Base-by-base conservation (phyloP, 176 grass and related monocot genomes). In the Miscanthus lutarioriparius region DNA sequence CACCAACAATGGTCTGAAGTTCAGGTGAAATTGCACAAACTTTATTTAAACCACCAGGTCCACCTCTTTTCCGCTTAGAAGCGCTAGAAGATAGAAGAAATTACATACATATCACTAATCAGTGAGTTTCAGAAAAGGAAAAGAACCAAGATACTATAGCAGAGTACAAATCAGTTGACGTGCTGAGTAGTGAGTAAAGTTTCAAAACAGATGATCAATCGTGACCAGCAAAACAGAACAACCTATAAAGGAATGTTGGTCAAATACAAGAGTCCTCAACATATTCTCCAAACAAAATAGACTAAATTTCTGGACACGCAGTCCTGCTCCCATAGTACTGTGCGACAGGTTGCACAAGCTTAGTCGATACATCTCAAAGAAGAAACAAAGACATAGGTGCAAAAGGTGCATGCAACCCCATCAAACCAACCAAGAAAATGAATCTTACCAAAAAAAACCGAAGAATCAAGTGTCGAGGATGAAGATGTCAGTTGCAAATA, bases 1-100 rank as follows among this genome's bases (percentile, higher is more conserved):
- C 93, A 10, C 96, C 96, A 75, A 99, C 93, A 92, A 99, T 90
- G 58, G 82, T 89, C 80, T 99, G 96, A 40, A 99, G 93, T 87
- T 99, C 89, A 75, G 96, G 96, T 80, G 96, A 99, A 92, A 99
- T 84, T 67, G 93, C 96, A 68, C 96, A 99, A 36, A 99, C 77
- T 92, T 99, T 99, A 69, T 96, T 99, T 67, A 99, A 80, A 67
- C 96, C 96, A 65, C 96, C 96, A 83, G 96, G 88, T 10, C 96
- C 96, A 75, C 93, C 91, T 91, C 91, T 92, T 78, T 94, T 99
- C 72, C 93, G 41, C 85, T 99, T 99, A 45, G 82, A 67, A 56
- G 63, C 86, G 82, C 90, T 74, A 70, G 67, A 74, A 82, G 37
- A 77, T n/a, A n/a, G n/a, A n/a, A n/a, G n/a, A n/a, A 56, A 74